These are phyloP conservation scores for Ceratocystis huliohia DNA, from an alignment of 2,329 filamentous ascomycete genomes.

Conservation along the genomic window DNA sequence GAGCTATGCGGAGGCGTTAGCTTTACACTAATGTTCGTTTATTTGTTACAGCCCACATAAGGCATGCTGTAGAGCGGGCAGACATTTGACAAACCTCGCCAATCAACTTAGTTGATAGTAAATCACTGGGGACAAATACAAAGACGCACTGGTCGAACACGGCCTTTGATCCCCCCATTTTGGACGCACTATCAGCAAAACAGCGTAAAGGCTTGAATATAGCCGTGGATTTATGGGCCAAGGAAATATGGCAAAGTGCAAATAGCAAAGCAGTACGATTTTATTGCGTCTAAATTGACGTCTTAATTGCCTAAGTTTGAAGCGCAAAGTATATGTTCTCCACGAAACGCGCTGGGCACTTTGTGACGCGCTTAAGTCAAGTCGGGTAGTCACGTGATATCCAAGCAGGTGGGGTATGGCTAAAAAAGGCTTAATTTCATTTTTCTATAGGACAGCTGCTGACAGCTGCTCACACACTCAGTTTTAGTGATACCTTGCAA, in stretches of 20 bases:
- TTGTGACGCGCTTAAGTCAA: not conserved
- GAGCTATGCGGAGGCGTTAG: slow-evolving; percentile 27
- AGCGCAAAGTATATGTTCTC: not conserved
- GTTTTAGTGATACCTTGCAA: not conserved
- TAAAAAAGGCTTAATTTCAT: slow-evolving; percentile 2
- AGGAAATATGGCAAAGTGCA: not conserved
- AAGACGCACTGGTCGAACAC: slow-evolving; percentile 35
- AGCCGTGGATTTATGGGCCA: not conserved
- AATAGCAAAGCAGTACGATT: not conserved
- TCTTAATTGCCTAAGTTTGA: not conserved
- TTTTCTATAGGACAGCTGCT: not conserved
- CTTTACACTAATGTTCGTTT: not conserved
- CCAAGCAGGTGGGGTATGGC: not conserved
- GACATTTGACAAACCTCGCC: slow-evolving; percentile 28
- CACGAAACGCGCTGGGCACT: not conserved
- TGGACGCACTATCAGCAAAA: not conserved
- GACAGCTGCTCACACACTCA: not conserved
- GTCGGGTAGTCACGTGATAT: slow-evolving; percentile 1
- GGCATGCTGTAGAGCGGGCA: not conserved
- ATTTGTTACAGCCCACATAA: not conserved
- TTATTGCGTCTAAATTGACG: not conserved
- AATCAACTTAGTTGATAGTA: slow-evolving; percentile 32
- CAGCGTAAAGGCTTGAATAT: not conserved
- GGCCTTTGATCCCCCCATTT: slow-evolving; percentile 23
- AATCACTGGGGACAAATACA: slow-evolving; percentile 35